Evolutionary conservation across 345 rosid genomes (phyloP).

Genomic region (Chamaenerion angustifolium): DNA sequence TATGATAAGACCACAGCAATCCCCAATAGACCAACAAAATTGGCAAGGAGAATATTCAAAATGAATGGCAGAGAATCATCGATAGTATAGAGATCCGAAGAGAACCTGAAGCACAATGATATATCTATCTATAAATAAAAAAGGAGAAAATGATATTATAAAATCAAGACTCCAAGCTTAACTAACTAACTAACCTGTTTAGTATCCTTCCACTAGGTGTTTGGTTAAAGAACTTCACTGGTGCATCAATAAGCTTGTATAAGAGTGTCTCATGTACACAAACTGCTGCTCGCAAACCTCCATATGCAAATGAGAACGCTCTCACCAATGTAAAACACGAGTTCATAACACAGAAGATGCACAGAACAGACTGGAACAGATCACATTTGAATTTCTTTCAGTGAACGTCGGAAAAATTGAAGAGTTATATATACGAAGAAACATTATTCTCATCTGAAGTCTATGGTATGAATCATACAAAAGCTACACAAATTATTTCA

Average conservation of each 20-base stretch:
- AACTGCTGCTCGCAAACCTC: conserved; percentile 75
- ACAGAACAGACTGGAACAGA: conserved; percentile 44
- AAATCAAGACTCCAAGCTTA: conserved; percentile 2
- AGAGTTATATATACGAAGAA: too few relatives aligned
- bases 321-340: conserved; percentile 64
- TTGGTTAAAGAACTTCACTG: conserved; percentile 75
- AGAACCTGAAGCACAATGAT: conserved; percentile 37
- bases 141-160: conserved; percentile 5
- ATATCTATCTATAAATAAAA: conserved; percentile 1
- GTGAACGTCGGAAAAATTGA: too few relatives aligned
- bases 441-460: too few relatives aligned
- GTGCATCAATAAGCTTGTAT: conserved; percentile 61
- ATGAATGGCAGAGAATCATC: conserved; percentile 97
- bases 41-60: conserved; percentile 85
- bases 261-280: conserved; percentile 53
- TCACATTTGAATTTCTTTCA: too few relatives aligned
- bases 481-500: too few relatives aligned
- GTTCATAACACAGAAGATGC: conserved; percentile 64
- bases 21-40: conserved; percentile 80
- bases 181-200: conserved; percentile 65
- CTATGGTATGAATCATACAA: too few relatives aligned
- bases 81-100: conserved; percentile 84
- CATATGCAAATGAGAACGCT: conserved; percentile 92
- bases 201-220: conserved; percentile 96
- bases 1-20: conserved; percentile 66